phyloP scores from a whole-genome alignment of 2,329 filamentous ascomycete genomes.

The Ceratocystis alfenasii region DNA sequence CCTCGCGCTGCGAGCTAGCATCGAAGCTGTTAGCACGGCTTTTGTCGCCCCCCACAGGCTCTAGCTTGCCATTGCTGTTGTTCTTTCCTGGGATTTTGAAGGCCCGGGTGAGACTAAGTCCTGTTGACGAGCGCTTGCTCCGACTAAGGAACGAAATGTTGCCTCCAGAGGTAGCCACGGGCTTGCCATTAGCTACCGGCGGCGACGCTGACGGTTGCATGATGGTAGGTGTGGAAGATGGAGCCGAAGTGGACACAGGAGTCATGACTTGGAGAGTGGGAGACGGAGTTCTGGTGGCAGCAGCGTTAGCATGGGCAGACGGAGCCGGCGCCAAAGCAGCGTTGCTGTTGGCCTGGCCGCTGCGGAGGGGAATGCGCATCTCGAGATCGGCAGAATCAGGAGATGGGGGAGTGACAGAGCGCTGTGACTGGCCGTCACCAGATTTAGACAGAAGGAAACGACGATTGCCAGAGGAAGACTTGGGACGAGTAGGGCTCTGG shows the following conservation, averaged over 20 bases:
- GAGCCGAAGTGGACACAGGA: conserved; percentile 27
- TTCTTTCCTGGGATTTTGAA: conserved; percentile 32
- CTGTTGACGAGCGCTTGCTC: conserved; percentile 38
- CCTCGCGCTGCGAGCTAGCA: conserved; percentile 23
- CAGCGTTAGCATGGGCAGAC: not conserved
- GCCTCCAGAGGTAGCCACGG: not conserved
- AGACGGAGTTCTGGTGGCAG: not conserved
- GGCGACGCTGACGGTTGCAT: conserved; percentile 20
- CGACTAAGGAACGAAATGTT: conserved; percentile 26
- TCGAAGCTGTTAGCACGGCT: conserved; percentile 42
- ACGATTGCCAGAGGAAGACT: conserved; percentile 25
- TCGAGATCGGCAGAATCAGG: conserved; percentile 35
- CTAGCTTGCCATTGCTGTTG: conserved; percentile 28
- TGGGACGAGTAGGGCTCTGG: not conserved
- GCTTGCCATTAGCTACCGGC: not conserved
- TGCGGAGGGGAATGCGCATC: conserved; percentile 29
- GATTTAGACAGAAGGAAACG: conserved; percentile 39
- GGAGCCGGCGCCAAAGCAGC: conserved; percentile 25
- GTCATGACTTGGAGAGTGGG: conserved; percentile 28
- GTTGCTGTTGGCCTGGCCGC: conserved; percentile 23
- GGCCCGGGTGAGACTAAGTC: conserved; percentile 36
- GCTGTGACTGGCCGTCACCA: conserved; percentile 32
- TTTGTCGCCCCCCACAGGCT: conserved; percentile 16
- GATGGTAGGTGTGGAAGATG: not conserved
- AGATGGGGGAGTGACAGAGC: conserved; percentile 41